Percentiles rank a stretch among this genome's conserved stretches.
phyloP scores from a whole-genome alignment of 176 grass and related monocot genomes.

The Oryza brachyantha region DNA sequence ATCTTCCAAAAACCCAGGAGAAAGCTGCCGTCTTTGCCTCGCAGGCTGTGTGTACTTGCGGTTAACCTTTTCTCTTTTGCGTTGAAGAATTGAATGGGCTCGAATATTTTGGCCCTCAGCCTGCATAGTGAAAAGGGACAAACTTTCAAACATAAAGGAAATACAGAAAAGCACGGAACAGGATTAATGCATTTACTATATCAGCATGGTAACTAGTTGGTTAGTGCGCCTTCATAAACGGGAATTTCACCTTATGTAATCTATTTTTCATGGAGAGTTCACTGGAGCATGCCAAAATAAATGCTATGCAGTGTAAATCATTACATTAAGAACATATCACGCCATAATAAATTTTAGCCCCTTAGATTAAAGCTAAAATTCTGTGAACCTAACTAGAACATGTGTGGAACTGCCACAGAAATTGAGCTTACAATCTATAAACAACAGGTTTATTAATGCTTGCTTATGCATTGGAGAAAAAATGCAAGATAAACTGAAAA shows the following conservation, averaged over 20 bases:
- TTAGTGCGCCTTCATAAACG: constrained; percentile 24
- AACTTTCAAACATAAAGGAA: constrained; percentile 1
- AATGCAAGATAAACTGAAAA: neutral
- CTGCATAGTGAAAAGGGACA: constrained; percentile 49
- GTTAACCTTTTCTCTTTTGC: constrained; percentile 71
- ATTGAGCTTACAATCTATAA: constrained; percentile 6
- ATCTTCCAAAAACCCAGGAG: constrained; percentile 86
- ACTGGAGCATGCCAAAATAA: neutral
- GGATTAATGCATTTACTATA: neutral
- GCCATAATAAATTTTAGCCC: neutral
- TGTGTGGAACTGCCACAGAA: neutral
- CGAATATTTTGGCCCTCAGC: constrained; percentile 65
- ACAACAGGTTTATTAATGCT: constrained; percentile 7
- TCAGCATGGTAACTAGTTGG: neutral
- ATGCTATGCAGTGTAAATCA: constrained; percentile 12
- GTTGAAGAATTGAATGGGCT: constrained; percentile 68
- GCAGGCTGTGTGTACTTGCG: constrained; percentile 70
- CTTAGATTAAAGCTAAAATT: neutral
- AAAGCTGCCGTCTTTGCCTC: constrained; percentile 61
- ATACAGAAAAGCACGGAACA: neutral
- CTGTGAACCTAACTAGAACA: constrained; percentile 8
- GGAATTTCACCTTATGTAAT: constrained; percentile 6
- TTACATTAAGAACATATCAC: constrained; percentile 9
- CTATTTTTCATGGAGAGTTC: neutral
- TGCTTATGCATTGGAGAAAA: neutral